Conservation (phyloP, 179 eudicot genomes). For the Nepenthes alata region DNA sequence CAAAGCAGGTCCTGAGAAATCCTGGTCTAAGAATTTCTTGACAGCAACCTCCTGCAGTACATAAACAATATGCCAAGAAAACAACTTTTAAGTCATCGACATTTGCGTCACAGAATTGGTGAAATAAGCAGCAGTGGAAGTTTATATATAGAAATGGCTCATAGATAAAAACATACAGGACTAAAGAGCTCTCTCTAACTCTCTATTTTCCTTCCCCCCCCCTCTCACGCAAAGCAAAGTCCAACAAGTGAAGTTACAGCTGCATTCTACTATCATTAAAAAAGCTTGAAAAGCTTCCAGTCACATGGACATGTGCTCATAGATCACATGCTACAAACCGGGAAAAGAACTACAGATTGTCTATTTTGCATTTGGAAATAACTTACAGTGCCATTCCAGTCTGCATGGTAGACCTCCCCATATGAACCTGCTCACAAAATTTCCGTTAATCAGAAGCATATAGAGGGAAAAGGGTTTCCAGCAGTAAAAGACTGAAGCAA, state of each 20-base stretch:
- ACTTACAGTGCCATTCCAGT: constrained; percentile 99
- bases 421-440: constrained; percentile 55
- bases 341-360: neutral
- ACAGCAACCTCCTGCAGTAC: constrained; percentile 83
- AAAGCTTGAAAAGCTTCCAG: no score
- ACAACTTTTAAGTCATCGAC: neutral
- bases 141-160: no score
- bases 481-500: neutral
- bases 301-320: no score
- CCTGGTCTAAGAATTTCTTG: constrained; percentile 91
- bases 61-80: constrained; percentile 10
- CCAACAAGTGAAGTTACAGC: no score
- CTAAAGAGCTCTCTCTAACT: no score
- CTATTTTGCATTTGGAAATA: neutral
- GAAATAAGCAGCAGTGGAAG: neutral
- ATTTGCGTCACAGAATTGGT: neutral
- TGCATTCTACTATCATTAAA: no score
- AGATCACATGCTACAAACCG: neutral
- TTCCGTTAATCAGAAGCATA: neutral
- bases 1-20: constrained; percentile 97
- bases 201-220: no score
- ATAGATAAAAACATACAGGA: no score
- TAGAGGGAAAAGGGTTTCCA: neutral
- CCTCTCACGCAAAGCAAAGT: no score
- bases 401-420: constrained; percentile 98